Evolutionary conservation across 108 stramenopile genomes (phyloP), one percentile per base, ranked within the genome.

Genomic region (Cyclotella sp.): DNA sequence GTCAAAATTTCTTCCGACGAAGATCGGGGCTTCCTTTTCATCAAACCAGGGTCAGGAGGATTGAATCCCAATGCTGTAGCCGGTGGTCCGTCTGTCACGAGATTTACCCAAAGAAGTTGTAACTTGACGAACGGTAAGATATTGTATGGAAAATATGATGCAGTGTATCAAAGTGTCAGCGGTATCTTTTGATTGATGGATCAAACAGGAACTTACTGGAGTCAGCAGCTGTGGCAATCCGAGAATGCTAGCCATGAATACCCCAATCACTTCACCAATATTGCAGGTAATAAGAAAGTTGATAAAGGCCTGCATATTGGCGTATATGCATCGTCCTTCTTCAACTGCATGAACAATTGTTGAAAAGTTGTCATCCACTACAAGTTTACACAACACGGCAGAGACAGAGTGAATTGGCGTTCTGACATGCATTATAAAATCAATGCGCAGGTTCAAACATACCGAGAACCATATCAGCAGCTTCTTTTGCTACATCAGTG

Each of bases 11-110:
- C 93, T 81, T 96, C 97, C 49, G 93, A 84, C 29, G 87, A 78
- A 59, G 91, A 84, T 9, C 98, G 86, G n/a, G 97, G 98, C 27
- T 86, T 84, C 70, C 83, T 72, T 59, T 77, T 84, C 98, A 97
- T 98, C 45, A 95, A 84, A 54, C 89, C 88, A 9, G 97, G 95
- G 73, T 93, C 91, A 14, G 93, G 89, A 30, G 97, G 96, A 77
- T 99, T 99, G 86, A 99, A 99, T 7, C 97, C 97, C 9, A 99
- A 76, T n/a, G 98, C 98, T 39, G 98, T 98, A 11, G 99, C 99
- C 2, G 98, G 97, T 11, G 98, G 97, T 18, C 97, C 97, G 76
- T 98, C 98, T 0, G 98, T 99, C 12, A 98, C 97, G 11, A 99
- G 81, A 76, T 99, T 98, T 4, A 98, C 95, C 97, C 97, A 98